Percentiles rank a stretch among this genome's conserved stretches.
These are phyloP conservation scores for Przewalskia tangutica DNA, from an alignment of 257 asterid genomes.

Conservation along the genomic window DNA sequence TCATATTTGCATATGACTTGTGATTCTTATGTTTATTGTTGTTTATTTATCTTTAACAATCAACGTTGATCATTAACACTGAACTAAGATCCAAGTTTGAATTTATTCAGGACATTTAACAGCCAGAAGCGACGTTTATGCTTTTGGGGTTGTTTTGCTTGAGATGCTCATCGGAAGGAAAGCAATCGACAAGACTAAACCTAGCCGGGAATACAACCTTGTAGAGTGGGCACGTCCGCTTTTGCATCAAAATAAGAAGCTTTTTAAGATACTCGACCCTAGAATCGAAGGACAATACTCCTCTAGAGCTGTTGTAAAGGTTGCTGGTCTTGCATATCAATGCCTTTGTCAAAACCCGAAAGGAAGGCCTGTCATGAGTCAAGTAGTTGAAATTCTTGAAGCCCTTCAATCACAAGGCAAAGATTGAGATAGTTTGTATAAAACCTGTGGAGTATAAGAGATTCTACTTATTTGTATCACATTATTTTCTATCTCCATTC, in stretches of 20 bases:
- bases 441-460: background rate
- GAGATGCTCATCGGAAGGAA: constrained; percentile 84
- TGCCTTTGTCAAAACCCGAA: constrained; percentile 92
- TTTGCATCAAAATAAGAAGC: constrained; percentile 59
- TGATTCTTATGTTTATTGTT: background rate
- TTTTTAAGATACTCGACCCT: constrained; percentile 62
- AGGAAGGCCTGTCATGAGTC: constrained; percentile 81
- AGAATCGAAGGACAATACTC: constrained; percentile 86
- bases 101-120: constrained; percentile 58
- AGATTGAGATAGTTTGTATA: background rate
- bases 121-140: constrained; percentile 80
- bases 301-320: constrained; percentile 45
- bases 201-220: constrained; percentile 81
- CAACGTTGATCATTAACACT: background rate
- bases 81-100: background rate
- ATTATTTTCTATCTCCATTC: background rate
- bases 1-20: background rate
- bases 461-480: too few relatives aligned
- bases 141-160: constrained; percentile 83
- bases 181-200: constrained; percentile 87
- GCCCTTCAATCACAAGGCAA: constrained; percentile 39
- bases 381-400: constrained; percentile 79
- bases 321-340: constrained; percentile 67
- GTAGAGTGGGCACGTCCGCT: constrained; percentile 93
- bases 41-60: background rate